phyloP scores from a whole-genome alignment of 257 asterid species.

The Fraxinus americana region DNA sequence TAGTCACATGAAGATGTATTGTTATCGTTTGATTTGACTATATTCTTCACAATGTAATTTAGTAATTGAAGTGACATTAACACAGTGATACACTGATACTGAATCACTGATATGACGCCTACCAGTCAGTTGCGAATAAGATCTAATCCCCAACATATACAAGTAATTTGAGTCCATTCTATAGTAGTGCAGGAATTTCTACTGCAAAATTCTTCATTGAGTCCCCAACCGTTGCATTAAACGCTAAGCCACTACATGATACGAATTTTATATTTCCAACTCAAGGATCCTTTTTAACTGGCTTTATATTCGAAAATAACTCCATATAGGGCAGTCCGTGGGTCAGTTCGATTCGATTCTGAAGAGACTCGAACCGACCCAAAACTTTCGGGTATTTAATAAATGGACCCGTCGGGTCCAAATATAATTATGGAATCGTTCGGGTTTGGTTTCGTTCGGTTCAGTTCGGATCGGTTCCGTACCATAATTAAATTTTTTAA shows the following conservation, averaged over 20 bases:
- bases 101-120: conserved; percentile 6
- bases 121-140: conserved; percentile 71
- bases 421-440: no score
- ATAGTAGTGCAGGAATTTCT: conserved; percentile 44
- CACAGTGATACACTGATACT: neutral
- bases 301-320: conserved; percentile 24
- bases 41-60: neutral
- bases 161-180: conserved; percentile 46
- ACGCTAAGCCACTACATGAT: conserved; percentile 43
- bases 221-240: conserved; percentile 39
- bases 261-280: conserved; percentile 37
- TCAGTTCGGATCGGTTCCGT: no score
- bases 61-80: neutral
- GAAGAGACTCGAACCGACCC: no score
- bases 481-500: no score
- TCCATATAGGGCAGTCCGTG: no score
- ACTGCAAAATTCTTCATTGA: conserved; percentile 48
- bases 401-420: no score
- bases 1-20: conserved; percentile 1
- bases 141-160: conserved; percentile 64
- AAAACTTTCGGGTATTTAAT: no score
- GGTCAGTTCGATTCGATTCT: no score
- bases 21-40: no score
- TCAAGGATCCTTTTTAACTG: conserved; percentile 38
- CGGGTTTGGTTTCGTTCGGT: no score